These are phyloP conservation scores for Erythrobasidium hasegawianum DNA, from an alignment of 1,284 basidiomycete species.

Conservation along the genomic window DNA sequence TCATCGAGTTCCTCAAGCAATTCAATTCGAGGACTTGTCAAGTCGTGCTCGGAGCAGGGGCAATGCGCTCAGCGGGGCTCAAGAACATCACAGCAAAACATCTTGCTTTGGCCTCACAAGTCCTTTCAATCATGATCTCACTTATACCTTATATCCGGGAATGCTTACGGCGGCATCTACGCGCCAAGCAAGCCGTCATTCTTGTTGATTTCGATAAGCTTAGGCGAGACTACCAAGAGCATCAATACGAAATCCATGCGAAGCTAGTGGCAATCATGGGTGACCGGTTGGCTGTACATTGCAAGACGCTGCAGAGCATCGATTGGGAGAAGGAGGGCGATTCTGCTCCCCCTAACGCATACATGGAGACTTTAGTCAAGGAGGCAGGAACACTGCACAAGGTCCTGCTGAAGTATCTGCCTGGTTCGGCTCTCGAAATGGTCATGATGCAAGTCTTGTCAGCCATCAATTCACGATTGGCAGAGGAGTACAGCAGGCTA, in stretches of 20 bases:
- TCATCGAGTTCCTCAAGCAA: constrained; percentile 89
- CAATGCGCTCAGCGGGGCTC: constrained; percentile 93
- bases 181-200: constrained; percentile 89
- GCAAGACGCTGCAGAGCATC: constrained; percentile 65
- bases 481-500: constrained; percentile 74
- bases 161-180: constrained; percentile 85
- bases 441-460: constrained; percentile 90
- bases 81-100: constrained; percentile 99
- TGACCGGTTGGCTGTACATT: constrained; percentile 82
- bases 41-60: constrained; percentile 93
- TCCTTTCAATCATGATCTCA: constrained; percentile 87
- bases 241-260: constrained; percentile 97
- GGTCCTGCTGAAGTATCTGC: constrained; percentile 86
- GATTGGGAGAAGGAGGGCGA: constrained; percentile 44
- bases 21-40: constrained; percentile 99
- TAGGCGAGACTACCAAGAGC: constrained; percentile 96
- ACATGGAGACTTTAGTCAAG: constrained; percentile 87
- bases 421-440: constrained; percentile 72
- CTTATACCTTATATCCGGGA: constrained; percentile 95
- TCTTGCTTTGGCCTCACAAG: constrained; percentile 90
- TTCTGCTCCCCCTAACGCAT: constrained; percentile 60
- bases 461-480: constrained; percentile 80
- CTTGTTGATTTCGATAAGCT: constrained; percentile 97
- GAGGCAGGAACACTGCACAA: constrained; percentile 96
- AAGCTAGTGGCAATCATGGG: constrained; percentile 99